Evolutionary conservation across 768 basidiomycete species (phyloP).

Genomic region (Boletus patriciae): DNA sequence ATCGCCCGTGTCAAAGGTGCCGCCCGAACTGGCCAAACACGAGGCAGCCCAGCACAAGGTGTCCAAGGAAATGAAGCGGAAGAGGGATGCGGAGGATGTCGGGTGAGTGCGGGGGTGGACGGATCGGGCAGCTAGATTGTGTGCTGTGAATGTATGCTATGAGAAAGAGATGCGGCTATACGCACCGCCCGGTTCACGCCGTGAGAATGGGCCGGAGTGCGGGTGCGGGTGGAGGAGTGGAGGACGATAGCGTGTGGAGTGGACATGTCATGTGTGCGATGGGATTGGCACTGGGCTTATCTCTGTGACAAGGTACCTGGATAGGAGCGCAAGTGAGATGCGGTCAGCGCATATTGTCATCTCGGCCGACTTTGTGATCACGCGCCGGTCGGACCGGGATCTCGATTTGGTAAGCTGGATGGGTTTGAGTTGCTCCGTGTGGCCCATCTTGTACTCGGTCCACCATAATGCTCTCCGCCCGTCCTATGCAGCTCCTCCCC

Average conservation of each 20-base stretch:
- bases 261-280: too few species aligned
- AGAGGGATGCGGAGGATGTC: constrained; percentile 80
- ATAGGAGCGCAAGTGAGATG: background rate
- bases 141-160: too few species aligned
- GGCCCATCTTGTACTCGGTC: background rate
- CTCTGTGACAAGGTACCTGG: background rate
- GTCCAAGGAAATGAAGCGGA: constrained; percentile 93
- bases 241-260: too few species aligned
- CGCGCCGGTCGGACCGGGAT: constrained; percentile 15
- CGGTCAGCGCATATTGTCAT: background rate
- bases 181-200: too few species aligned
- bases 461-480: constrained; percentile 35
- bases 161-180: too few species aligned
- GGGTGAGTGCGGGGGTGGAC: constrained; percentile 33
- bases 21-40: constrained; percentile 85
- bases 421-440: background rate
- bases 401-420: constrained; percentile 16
- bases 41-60: constrained; percentile 90
- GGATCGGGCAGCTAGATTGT: too few species aligned
- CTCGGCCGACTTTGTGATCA: constrained; percentile 22
- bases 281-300: background rate
- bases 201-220: too few species aligned
- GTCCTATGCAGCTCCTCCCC: constrained; percentile 31
- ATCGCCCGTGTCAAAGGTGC: constrained; percentile 88
- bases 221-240: too few species aligned